Evolutionary conservation across 441 rosid genomes (phyloP).

Genomic region (Isatis lusitanica): DNA sequence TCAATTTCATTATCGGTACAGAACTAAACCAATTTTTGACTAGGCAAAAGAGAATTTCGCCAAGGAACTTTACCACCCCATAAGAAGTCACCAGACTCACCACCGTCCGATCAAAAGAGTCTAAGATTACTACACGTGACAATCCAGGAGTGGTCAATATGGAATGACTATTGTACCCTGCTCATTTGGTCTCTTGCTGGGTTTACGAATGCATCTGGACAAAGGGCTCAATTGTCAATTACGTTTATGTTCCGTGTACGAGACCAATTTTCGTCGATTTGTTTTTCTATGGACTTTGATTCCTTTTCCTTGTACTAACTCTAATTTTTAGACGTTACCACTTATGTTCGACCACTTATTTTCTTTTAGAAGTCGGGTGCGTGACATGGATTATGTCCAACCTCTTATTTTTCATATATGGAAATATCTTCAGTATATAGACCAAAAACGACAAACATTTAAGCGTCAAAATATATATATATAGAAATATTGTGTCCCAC

Average conservation of each 20-base stretch:
- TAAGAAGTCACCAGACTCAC: slow-evolving; percentile 5
- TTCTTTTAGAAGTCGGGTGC: not conserved
- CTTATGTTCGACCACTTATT: slow-evolving; percentile 21
- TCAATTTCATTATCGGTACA: not conserved
- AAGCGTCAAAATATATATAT: too few relatives aligned
- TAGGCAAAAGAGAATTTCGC: not conserved
- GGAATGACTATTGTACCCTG: not conserved
- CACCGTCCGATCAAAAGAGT: slow-evolving; percentile 25
- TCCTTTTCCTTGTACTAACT: not conserved
- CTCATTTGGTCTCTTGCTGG: not conserved
- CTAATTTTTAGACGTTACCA: slow-evolving; percentile 9
- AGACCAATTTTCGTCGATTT: slow-evolving; percentile 17
- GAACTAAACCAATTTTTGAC: slow-evolving; percentile 4
- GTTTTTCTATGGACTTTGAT: not conserved
- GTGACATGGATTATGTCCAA: slow-evolving; percentile 25
- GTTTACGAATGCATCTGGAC: not conserved
- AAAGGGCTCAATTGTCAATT: slow-evolving; percentile 19
- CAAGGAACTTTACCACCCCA: not conserved
- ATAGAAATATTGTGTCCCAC: not conserved
- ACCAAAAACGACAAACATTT: not conserved
- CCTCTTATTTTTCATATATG: not conserved
- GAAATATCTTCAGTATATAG: not conserved
- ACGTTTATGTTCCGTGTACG: slow-evolving; percentile 32
- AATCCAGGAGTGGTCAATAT: rapidly evolving
- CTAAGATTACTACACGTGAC: not conserved